Evolutionary conservation across 1,284 basidiomycete species (phyloP), one percentile per base, ranked within the genome.

Genomic region (Earliella scabrosa): DNA sequence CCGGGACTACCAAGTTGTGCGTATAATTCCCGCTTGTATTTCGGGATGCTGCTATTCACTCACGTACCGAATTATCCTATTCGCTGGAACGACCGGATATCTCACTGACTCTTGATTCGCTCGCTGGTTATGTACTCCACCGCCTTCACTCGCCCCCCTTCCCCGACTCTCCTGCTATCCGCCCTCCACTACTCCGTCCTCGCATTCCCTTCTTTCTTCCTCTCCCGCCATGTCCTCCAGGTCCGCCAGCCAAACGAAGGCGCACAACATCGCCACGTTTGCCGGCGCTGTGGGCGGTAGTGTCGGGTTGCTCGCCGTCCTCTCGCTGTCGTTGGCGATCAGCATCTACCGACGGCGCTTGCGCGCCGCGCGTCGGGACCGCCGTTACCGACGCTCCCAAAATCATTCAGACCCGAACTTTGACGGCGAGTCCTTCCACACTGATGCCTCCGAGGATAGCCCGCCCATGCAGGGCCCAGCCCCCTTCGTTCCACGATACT

Each of bases 401-500:
- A 56, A 53, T 40, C 59, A 58, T 43, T 50, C 62, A 20, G 41
- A 60, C 18, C 50, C 45, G 35, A 54, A 61, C 29, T 68, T 63
- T 29, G 67, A 70, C 50, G 61, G 56, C 40, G 67, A 70, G 47
- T 71, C 72, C 18, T 70, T 72, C 63, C 73, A 74, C 56, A 72
- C 72, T 41, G 70, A 73, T 63, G 72, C 56, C 34, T 73, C 77
- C 68, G 75, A 77, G 58, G 75, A 76, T 73, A 69, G 71, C 54
- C 75, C 77, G 59, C 69, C 64, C 43, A 77, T 77, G 74, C 66
- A 69, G 38, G 78, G 78, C 6, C 78, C 80, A 32, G 70, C 70
- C 11, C 74, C 77, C 14, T 83, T 83, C 66, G 69, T 81, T 23
- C 81, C 82, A 63, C 76, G 80, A 61, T 83, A 77, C 67, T 83